Evolutionary conservation across 805 yeast species (phyloP), one percentile per base, ranked within the genome.

Genomic region (Starmerella sp.): DNA sequence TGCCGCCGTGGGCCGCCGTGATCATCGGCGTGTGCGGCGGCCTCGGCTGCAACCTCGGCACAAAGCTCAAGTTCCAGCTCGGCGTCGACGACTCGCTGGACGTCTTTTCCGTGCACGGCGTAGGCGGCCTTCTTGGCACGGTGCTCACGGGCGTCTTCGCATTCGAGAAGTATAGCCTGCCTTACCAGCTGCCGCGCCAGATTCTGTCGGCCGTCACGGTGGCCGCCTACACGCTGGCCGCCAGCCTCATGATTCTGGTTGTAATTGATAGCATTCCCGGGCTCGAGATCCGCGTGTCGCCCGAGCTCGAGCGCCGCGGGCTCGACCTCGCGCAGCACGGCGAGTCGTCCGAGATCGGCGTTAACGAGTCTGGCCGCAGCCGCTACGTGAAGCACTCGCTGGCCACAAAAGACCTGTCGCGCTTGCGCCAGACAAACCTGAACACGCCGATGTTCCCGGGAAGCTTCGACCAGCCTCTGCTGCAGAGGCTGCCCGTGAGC

Each of bases 71-170:
- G 75, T 72, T 75, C 62, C 53, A 79, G 56, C 67, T 91, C 59
- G 78, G 77, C 54, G 84, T 91, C 60, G 97, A 91, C 70, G 97
- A 91, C 69, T 96, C 96, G 73, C 77, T 90, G 76, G 97, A 90
- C 70, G 95, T 89, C 49, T 91, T 89, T 89, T 71, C 93, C 76
- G 63, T 79, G 75, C 61, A 77, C 78, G 58, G 75, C 73, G 51
- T 66, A 48, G 61, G 67, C 56, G 59, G 79, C 69, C 57, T 75
- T 63, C 41, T 73, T 72, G 62, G 69, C 66, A 58, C 86, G 31
- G 73, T 84, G 28, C 69, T 89, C 69, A 91, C 97, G 29, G 97
- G 96, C 67, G 75, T 91, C 60, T 91, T 91, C 69, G 95, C 97
- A 31, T 87, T 95, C 51, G 86, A 86, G 70, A 80, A 87, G 60